phyloP scores from a whole-genome alignment of 441 rosid genomes.

The Gossypium gossypioides region DNA sequence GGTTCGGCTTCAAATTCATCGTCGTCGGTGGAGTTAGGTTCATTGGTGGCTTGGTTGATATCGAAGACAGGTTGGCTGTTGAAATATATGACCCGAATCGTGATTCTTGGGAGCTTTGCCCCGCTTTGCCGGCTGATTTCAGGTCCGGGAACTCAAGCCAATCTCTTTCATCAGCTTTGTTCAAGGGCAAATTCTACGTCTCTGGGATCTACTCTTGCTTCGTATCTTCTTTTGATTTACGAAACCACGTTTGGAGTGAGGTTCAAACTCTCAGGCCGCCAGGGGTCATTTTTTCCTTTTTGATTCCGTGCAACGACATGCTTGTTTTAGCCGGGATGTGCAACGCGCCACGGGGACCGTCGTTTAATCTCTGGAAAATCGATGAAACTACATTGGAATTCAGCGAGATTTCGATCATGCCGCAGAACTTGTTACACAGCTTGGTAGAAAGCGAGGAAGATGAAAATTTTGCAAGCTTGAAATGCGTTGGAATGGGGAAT shows the following conservation, averaged over 20 bases:
- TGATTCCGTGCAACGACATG: slow-evolving; percentile 43
- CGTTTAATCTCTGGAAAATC: slow-evolving; percentile 58
- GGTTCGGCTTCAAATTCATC: slow-evolving; percentile 29
- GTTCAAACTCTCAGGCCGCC: slow-evolving; percentile 72
- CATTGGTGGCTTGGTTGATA: slow-evolving; percentile 64
- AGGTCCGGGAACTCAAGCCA: slow-evolving; percentile 44
- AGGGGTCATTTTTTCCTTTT: slow-evolving; percentile 51
- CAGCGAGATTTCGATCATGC: slow-evolving; percentile 64
- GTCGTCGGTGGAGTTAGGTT: slow-evolving; percentile 67
- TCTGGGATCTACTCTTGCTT: slow-evolving; percentile 50
- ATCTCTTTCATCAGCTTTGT: slow-evolving; percentile 53
- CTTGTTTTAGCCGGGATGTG: slow-evolving; percentile 71
- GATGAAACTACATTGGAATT: slow-evolving; percentile 51
- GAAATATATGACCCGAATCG: slow-evolving; percentile 50
- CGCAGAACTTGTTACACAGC: slow-evolving; percentile 42
- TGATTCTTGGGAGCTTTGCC: slow-evolving; percentile 57
- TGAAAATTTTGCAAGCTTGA: slow-evolving; percentile 59
- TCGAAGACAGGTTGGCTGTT: slow-evolving; percentile 58
- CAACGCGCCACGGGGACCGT: slow-evolving; percentile 31
- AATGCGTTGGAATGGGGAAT: slow-evolving; percentile 68
- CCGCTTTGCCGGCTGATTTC: slow-evolving; percentile 68
- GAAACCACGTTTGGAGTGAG: slow-evolving; percentile 44
- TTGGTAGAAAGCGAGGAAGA: slow-evolving; percentile 60
- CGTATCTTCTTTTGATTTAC: slow-evolving; percentile 51
- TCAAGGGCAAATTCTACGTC: slow-evolving; percentile 39